Percentiles rank a stretch among this genome's conserved stretches.
phyloP scores from a whole-genome alignment of 192 early-diverging fungal genomes.

The Coemansia umbellata region DNA sequence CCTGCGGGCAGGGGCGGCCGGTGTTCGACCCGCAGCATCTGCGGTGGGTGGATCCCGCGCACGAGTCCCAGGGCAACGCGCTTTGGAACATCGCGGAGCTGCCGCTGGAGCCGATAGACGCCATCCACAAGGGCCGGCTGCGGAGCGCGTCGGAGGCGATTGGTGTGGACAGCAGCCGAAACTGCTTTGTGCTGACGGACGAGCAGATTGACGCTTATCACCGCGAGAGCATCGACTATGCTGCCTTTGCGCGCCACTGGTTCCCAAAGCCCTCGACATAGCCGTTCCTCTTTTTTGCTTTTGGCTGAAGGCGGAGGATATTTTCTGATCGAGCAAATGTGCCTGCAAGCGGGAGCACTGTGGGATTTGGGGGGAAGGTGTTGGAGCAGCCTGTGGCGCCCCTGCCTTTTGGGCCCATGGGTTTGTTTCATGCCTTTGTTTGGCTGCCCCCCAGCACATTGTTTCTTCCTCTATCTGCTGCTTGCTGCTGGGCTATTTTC shows the following conservation, averaged over 20 bases:
- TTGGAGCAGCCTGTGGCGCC: background rate
- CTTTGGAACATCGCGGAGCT: conserved; percentile 47
- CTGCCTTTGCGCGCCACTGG: conserved; percentile 45
- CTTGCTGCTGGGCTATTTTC: no score
- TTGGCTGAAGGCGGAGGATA: no score
- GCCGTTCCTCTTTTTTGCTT: background rate
- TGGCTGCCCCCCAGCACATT: no score
- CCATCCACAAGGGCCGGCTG: conserved; percentile 11
- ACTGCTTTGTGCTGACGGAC: conserved; percentile 36
- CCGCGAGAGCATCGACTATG: conserved; percentile 42
- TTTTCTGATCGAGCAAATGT: no score
- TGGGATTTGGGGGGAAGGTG: no score
- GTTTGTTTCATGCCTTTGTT: no score
- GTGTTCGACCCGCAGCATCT: conserved; percentile 48
- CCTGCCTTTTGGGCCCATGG: background rate
- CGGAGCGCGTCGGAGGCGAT: conserved; percentile 35
- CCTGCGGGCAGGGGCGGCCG: conserved; percentile 27
- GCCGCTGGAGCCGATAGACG: conserved; percentile 33
- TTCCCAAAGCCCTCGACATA: conserved; percentile 36
- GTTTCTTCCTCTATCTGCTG: no score
- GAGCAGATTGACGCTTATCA: conserved; percentile 44
- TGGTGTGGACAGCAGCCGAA: conserved; percentile 16
- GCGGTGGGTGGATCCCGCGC: conserved; percentile 45
- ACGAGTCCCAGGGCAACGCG: conserved; percentile 23
- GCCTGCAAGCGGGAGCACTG: no score